A percentile compares a stretch with the other conserved stretches of the same genome.
Evolutionary conservation across 1,284 basidiomycete species (phyloP).

Genomic region (Leccinum angustisporum): DNA sequence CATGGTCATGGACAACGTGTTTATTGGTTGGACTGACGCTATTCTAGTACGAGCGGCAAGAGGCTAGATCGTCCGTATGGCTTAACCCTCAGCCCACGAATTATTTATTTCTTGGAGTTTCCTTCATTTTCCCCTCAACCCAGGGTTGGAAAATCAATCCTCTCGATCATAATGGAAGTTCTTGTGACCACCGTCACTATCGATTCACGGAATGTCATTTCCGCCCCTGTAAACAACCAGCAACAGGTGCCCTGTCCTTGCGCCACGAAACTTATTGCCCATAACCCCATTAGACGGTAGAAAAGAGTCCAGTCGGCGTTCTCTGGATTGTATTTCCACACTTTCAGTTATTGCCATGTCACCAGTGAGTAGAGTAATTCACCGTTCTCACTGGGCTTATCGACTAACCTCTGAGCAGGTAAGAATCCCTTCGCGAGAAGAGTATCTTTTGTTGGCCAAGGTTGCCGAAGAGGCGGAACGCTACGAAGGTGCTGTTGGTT

Average conservation of each 20-base stretch:
- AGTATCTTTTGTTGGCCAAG: constrained; percentile 57
- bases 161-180: constrained; percentile 6
- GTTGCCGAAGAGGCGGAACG: constrained; percentile 67
- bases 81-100: constrained; percentile 32
- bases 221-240: constrained; percentile 15
- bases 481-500: constrained; percentile 49
- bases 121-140: constrained; percentile 27
- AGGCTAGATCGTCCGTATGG: constrained; percentile 11
- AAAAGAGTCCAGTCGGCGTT: constrained; percentile 26
- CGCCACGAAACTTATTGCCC: constrained; percentile 28
- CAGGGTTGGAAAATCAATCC: constrained; percentile 23
- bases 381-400: not conserved
- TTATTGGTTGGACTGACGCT: constrained; percentile 6
- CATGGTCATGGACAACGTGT: constrained; percentile 1
- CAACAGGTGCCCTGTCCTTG: constrained; percentile 12
- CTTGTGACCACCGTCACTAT: constrained; percentile 4
- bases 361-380: constrained; percentile 26
- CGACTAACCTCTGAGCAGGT: constrained; percentile 20
- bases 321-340: constrained; percentile 10
- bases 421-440: constrained; percentile 35
- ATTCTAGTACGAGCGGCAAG: constrained; percentile 12
- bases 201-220: constrained; percentile 12
- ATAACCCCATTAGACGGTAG: constrained; percentile 30
- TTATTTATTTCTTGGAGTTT: constrained; percentile 14
- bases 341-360: constrained; percentile 29